Conservation (phyloP, 495 filamentous ascomycete species). For the Podospora didyma region DNA sequence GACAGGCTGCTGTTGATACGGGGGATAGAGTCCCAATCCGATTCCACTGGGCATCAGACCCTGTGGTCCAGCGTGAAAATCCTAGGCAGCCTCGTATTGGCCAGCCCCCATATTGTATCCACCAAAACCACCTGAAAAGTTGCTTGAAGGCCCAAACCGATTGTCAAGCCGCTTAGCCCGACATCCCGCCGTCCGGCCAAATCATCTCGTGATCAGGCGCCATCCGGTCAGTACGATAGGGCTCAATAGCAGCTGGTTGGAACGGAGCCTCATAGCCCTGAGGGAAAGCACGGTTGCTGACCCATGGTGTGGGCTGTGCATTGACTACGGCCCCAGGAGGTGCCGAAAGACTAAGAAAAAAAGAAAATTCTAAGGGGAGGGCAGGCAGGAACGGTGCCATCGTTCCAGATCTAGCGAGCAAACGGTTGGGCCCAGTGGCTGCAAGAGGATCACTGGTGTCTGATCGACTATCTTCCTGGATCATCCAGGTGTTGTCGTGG, state of each 20-base stretch:
- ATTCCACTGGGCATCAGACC: constrained; percentile 22
- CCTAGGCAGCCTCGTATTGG: constrained; percentile 33
- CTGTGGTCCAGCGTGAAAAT: constrained; percentile 25
- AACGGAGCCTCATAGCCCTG: constrained; percentile 23
- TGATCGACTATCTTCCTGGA: constrained; percentile 63
- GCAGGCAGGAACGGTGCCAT: no score
- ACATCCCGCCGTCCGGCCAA: constrained; percentile 31
- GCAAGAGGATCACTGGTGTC: constrained; percentile 61
- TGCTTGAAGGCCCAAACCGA: constrained; percentile 29
- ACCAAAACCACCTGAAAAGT: constrained; percentile 19
- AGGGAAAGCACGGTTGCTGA: constrained; percentile 31
- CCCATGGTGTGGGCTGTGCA: constrained; percentile 33
- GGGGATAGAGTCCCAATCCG: constrained; percentile 49
- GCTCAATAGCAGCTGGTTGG: constrained; percentile 25
- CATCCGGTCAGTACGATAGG: constrained; percentile 42
- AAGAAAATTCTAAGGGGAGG: constrained; percentile 31
- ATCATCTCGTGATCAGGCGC: constrained; percentile 43
- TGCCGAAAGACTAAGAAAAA: constrained; percentile 28
- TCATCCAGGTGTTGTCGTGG: constrained; percentile 60
- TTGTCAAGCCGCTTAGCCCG: constrained; percentile 42
- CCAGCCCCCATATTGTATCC: constrained; percentile 22
- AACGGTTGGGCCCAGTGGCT: constrained; percentile 55
- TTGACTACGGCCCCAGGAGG: constrained; percentile 32
- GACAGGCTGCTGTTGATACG: constrained; percentile 68
- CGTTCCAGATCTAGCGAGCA: constrained; percentile 61